Percentiles rank a stretch among this genome's conserved stretches.
phyloP scores from a whole-genome alignment of 2,329 filamentous ascomycete genomes.

The Coniochaeta sp. region DNA sequence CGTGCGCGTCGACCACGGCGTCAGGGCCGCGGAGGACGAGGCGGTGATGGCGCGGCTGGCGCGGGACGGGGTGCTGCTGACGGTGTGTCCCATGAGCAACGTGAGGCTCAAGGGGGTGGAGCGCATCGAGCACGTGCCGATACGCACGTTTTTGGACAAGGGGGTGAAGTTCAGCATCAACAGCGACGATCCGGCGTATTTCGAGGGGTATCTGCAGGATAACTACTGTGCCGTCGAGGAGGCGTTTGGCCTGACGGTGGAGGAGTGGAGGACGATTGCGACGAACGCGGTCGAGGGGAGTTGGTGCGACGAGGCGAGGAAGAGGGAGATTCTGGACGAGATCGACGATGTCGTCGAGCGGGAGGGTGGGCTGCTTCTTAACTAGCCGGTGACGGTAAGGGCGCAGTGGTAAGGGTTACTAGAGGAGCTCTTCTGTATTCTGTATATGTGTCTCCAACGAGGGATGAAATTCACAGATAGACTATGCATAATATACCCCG shows the following conservation, averaged over 20 bases:
- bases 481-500: neutral
- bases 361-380: neutral
- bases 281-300: conserved; percentile 57
- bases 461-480: too few relatives aligned
- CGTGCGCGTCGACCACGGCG: conserved; percentile 68
- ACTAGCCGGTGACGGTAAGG: neutral
- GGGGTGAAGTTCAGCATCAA: conserved; percentile 66
- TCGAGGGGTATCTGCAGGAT: conserved; percentile 67
- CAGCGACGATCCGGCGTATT: conserved; percentile 69
- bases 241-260: conserved; percentile 52
- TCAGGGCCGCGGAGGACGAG: conserved; percentile 54
- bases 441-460: neutral
- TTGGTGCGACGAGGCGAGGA: conserved; percentile 60
- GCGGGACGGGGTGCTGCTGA: conserved; percentile 51
- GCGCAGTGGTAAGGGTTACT: neutral
- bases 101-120: conserved; percentile 52
- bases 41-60: conserved; percentile 52
- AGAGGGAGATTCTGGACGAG: conserved; percentile 46
- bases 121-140: conserved; percentile 47
- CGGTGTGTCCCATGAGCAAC: conserved; percentile 69
- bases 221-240: conserved; percentile 73
- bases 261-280: conserved; percentile 62
- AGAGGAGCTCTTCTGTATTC: neutral
- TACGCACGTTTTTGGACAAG: conserved; percentile 54
- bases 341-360: conserved; percentile 26